Percentiles rank a stretch among this genome's conserved stretches.
phyloP scores from a whole-genome alignment of 441 rosid species.

The Viola pubescens region DNA sequence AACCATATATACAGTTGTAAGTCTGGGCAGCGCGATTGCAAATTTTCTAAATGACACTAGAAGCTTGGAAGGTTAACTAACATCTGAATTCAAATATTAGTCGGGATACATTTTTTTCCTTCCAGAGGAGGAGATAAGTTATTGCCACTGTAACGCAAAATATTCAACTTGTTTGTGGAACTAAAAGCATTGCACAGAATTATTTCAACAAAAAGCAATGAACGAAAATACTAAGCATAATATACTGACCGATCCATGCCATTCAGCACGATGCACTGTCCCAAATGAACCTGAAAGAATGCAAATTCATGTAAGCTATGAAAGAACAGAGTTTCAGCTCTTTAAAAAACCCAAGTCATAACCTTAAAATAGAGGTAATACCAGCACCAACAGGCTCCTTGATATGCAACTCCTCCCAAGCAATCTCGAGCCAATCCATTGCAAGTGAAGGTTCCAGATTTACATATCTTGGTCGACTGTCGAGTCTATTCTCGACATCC shows the following conservation, averaged over 20 bases:
- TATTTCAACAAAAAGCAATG: background rate
- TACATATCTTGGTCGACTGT: constrained; percentile 49
- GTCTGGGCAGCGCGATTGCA: too few relatives aligned
- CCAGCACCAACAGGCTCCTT: constrained; percentile 98
- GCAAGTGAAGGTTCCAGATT: constrained; percentile 90
- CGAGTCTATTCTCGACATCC: constrained; percentile 31
- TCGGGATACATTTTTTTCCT: too few relatives aligned
- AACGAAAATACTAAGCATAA: background rate
- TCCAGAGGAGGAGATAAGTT: too few relatives aligned
- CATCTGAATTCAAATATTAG: too few relatives aligned
- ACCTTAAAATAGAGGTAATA: constrained; percentile 24
- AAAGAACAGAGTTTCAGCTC: background rate
- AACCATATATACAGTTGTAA: too few relatives aligned
- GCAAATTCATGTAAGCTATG: background rate
- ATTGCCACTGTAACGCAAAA: background rate
- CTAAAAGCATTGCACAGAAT: too few relatives aligned
- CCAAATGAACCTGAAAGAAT: constrained; percentile 77
- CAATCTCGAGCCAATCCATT: constrained; percentile 94
- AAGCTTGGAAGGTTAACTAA: too few relatives aligned
- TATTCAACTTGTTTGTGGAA: too few relatives aligned
- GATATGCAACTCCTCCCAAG: constrained; percentile 84
- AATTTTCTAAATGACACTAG: too few relatives aligned
- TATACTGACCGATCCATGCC: constrained; percentile 93
- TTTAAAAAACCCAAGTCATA: background rate
- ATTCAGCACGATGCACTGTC: constrained; percentile 96